A percentile compares a stretch with the other conserved stretches of the same genome.
phyloP scores from a whole-genome alignment of 1,284 basidiomycete genomes.

The Rhodotorula sp. region DNA sequence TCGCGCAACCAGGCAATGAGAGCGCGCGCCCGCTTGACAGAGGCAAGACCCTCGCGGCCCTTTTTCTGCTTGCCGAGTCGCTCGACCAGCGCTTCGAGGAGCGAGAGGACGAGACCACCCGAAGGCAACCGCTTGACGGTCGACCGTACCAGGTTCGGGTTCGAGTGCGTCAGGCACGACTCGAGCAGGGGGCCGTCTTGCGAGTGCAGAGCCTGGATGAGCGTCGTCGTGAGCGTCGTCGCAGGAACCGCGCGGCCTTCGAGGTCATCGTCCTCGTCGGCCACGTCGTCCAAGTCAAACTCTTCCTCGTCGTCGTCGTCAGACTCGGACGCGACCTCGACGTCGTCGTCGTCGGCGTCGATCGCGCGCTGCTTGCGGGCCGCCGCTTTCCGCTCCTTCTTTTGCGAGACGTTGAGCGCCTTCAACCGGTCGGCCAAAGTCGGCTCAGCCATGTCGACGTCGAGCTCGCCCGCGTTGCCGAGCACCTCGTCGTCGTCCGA shows the following conservation, averaged over 20 bases:
- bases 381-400: constrained; percentile 44
- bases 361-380: constrained; percentile 42
- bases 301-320: constrained; percentile 31
- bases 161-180: constrained; percentile 80
- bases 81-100: constrained; percentile 86
- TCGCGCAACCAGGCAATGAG: constrained; percentile 86
- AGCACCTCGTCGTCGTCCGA: constrained; percentile 43
- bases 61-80: constrained; percentile 75
- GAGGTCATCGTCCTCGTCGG: constrained; percentile 28
- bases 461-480: constrained; percentile 55
- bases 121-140: constrained; percentile 85
- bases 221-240: constrained; percentile 84
- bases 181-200: constrained; percentile 85
- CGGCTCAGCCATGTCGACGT: constrained; percentile 81
- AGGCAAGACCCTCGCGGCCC: constrained; percentile 60
- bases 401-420: constrained; percentile 60
- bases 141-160: constrained; percentile 75
- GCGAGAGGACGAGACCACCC: constrained; percentile 74
- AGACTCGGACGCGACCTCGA: constrained; percentile 31
- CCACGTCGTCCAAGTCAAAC: constrained; percentile 14
- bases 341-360: constrained; percentile 44
- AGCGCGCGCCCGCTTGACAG: constrained; percentile 79
- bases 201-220: constrained; percentile 95
- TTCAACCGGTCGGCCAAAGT: constrained; percentile 83
- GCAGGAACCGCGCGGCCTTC: constrained; percentile 61